These are phyloP conservation scores for Sporothrix humicola DNA, from an alignment of 2,329 filamentous ascomycete species.

Conservation along the genomic window DNA sequence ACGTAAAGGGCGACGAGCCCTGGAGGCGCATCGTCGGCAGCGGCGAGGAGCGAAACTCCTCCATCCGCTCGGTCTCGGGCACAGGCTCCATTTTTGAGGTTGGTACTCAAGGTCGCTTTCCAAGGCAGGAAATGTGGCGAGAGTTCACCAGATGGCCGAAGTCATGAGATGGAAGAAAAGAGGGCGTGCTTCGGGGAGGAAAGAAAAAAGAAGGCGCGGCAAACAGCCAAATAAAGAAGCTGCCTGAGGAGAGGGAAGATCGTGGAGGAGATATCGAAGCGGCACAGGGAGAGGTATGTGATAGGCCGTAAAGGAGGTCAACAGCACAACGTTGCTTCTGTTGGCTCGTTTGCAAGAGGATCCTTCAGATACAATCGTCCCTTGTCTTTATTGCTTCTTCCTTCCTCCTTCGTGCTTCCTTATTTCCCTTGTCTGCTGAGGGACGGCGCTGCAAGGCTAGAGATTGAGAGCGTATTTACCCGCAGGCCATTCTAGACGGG, in stretches of 20 bases:
- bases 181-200: neutral
- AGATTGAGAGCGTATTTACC: slow-evolving; percentile 29
- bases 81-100: slow-evolving; percentile 65
- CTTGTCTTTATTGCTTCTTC: neutral
- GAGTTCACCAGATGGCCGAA: neutral
- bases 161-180: neutral
- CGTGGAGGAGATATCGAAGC: neutral
- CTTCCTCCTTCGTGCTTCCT: neutral
- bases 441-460: slow-evolving; percentile 9
- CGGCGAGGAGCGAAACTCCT: slow-evolving; percentile 66
- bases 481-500: slow-evolving; percentile 28
- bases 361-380: neutral
- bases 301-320: slow-evolving; percentile 5
- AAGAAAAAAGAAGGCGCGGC: neutral
- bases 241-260: neutral
- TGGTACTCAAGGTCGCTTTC: neutral
- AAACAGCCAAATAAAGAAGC: neutral
- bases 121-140: neutral
- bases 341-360: slow-evolving; percentile 10
- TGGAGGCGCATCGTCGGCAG: slow-evolving; percentile 60
- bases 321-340: neutral
- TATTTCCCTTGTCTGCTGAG: neutral
- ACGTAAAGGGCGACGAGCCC: slow-evolving; percentile 44
- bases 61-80: slow-evolving; percentile 71
- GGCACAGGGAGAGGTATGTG: neutral